Conservation (phyloP, 257 asterid genomes). For the Eucommia ulmoides region DNA sequence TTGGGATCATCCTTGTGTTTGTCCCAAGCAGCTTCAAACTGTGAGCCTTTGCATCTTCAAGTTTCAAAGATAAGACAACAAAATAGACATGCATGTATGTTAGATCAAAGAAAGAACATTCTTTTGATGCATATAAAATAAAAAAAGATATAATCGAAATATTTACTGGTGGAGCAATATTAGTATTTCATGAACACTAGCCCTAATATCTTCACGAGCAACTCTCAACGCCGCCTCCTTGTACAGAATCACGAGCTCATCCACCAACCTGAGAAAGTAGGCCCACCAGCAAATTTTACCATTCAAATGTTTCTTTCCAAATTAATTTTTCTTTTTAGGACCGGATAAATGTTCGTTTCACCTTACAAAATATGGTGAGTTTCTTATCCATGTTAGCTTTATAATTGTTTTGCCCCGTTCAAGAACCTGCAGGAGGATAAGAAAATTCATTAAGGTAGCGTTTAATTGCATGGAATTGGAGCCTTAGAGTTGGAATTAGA, state of each 20-base stretch:
- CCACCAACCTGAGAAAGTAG: conserved; percentile 53
- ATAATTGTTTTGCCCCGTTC: conserved; percentile 40
- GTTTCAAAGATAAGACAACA: conserved; percentile 5
- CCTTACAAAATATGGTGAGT: conserved; percentile 67
- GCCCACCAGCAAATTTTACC: conserved; percentile 6
- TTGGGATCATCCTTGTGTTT: conserved; percentile 74
- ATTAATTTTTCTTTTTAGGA: too few relatives aligned
- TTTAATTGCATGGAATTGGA: too few relatives aligned
- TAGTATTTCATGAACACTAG: conserved; percentile 43
- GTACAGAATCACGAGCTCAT: conserved; percentile 65
- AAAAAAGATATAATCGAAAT: neutral
- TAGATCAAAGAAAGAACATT: neutral
- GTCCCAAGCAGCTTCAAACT: conserved; percentile 52
- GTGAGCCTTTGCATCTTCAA: conserved; percentile 44
- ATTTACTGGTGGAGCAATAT: conserved; percentile 55
- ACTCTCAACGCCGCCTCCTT: conserved; percentile 73
- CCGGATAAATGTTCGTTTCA: conserved; percentile 10
- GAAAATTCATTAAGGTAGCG: too few relatives aligned
- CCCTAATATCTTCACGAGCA: conserved; percentile 62
- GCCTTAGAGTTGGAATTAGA: too few relatives aligned
- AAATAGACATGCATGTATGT: conserved; percentile 1
- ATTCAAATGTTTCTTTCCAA: too few relatives aligned
- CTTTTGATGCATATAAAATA: neutral
- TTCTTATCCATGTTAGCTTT: conserved; percentile 78
- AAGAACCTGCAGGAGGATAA: conserved; percentile 52